phyloP scores from a whole-genome alignment of 164 flowering plant genomes.

The Chloranthus sessilifolius region DNA sequence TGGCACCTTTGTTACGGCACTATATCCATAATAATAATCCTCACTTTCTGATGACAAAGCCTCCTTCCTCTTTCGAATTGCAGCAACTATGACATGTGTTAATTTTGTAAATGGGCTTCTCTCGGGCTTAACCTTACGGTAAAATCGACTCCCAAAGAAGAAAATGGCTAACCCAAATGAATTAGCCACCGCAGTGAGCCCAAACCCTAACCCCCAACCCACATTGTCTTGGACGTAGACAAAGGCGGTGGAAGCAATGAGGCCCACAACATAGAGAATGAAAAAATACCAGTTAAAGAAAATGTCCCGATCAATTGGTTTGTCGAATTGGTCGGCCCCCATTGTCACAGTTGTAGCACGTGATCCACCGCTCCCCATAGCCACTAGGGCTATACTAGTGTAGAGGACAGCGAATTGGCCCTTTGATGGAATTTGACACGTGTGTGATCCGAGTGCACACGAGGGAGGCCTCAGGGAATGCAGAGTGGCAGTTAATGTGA shows the following conservation, averaged over 20 bases:
- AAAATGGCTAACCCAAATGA: conserved; percentile 24
- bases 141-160: conserved; percentile 23
- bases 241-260: conserved; percentile 20
- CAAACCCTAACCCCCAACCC: conserved; percentile 44
- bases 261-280: conserved; percentile 10
- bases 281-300: conserved; percentile 59
- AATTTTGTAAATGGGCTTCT: conserved; percentile 42
- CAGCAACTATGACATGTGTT: conserved; percentile 34
- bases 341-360: conserved; percentile 33
- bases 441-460: conserved; percentile 13
- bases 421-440: conserved; percentile 10
- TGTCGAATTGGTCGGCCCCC: conserved; percentile 45
- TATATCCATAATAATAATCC: conserved; percentile 17
- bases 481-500: conserved; percentile 35
- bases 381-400: conserved; percentile 13
- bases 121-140: conserved; percentile 18
- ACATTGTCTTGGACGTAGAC: conserved; percentile 45
- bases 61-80: conserved; percentile 27
- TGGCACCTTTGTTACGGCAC: neutral
- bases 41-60: neutral
- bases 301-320: conserved; percentile 17
- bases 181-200: conserved; percentile 19
- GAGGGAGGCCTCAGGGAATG: conserved; percentile 36
- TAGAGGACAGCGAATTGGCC: conserved; percentile 28
- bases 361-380: conserved; percentile 36